These are phyloP conservation scores for Scalesia atractyloides DNA, from an alignment of 129 eudicot genomes.

Conservation along the genomic window DNA sequence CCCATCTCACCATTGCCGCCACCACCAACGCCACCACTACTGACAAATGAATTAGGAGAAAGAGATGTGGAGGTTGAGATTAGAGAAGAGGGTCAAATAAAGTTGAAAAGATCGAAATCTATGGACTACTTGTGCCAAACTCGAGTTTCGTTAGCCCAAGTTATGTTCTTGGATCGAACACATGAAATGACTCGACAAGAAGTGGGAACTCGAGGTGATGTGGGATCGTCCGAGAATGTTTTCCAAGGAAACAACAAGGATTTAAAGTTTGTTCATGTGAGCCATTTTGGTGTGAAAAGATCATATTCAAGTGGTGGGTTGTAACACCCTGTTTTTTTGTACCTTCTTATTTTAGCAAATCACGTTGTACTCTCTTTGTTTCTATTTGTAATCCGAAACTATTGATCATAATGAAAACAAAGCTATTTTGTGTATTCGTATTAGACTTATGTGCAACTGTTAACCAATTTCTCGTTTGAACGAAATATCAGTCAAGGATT, in stretches of 20 bases:
- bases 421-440: no score
- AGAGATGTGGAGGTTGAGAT: constrained; percentile 28
- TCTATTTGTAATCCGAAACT: no score
- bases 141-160: constrained; percentile 32
- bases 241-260: not conserved
- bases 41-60: constrained; percentile 17
- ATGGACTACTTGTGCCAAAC: constrained; percentile 39
- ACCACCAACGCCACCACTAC: not conserved
- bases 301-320: constrained; percentile 57
- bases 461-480: no score
- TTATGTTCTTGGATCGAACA: constrained; percentile 29
- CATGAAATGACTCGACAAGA: constrained; percentile 26
- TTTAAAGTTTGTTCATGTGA: constrained; percentile 34
- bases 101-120: constrained; percentile 55
- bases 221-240: constrained; percentile 33
- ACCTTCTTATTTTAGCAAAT: no score
- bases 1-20: constrained; percentile 5
- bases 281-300: constrained; percentile 36
- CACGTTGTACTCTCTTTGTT: no score
- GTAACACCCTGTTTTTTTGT: no score
- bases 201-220: constrained; percentile 5
- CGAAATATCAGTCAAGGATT: no score
- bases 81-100: constrained; percentile 28
- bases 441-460: no score
- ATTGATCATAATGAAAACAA: no score